phyloP scores from a whole-genome alignment of 139 green algal genomes.

The Chlorella sp. region DNA sequence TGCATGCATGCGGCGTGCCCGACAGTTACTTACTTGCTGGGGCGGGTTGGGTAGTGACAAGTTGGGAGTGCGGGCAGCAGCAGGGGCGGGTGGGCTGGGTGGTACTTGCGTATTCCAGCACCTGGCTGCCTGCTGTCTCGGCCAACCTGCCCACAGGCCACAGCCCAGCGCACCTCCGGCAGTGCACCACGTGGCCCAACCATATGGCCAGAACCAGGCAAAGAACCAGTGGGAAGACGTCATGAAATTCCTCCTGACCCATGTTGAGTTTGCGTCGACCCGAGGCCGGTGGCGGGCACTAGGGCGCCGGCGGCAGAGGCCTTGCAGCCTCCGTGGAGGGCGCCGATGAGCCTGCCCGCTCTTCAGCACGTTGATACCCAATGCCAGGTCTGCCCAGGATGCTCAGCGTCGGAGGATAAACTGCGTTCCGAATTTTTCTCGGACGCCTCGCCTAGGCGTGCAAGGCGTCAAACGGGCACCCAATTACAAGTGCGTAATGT shows the following conservation, averaged over 20 bases:
- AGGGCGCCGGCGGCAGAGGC: neutral
- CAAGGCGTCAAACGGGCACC: no score
- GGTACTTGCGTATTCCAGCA: no score
- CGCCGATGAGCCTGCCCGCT: no score
- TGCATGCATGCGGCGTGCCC: neutral
- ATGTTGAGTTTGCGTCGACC: neutral
- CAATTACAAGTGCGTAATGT: no score
- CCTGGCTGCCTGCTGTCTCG: no score
- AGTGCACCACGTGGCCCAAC: constrained; percentile 6
- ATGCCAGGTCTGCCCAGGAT: no score
- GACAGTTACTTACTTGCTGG: neutral
- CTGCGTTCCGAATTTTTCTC: no score
- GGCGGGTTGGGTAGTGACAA: no score
- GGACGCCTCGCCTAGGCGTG: no score
- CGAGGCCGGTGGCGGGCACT: neutral
- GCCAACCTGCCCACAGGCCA: no score
- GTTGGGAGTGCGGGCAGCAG: neutral
- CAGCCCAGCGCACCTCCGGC: neutral
- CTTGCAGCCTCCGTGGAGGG: neutral
- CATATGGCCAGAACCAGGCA: neutral
- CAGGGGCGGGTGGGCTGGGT: neutral
- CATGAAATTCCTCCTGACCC: neutral
- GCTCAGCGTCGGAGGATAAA: no score
- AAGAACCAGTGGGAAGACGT: neutral
- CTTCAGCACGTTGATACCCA: no score